These are phyloP conservation scores for Fusarium goolgardi DNA, from an alignment of 2,329 filamentous ascomycete genomes.

Conservation along the genomic window DNA sequence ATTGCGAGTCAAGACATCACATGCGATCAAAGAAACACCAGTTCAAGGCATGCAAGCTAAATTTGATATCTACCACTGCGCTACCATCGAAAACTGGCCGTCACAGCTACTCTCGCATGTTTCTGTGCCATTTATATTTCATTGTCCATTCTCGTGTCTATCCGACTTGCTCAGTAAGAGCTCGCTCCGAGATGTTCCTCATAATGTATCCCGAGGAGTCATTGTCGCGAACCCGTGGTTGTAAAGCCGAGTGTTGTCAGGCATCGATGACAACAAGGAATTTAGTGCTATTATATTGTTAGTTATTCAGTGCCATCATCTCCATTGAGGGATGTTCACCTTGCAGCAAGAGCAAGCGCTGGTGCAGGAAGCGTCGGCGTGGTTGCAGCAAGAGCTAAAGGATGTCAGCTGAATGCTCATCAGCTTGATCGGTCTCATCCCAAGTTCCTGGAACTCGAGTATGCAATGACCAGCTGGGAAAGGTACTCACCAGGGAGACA, in stretches of 20 bases:
- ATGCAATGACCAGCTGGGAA: background rate
- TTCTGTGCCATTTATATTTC: conserved; percentile 34
- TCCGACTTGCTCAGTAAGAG: conserved; percentile 22
- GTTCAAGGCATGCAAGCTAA: conserved; percentile 43
- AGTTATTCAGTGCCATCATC: background rate
- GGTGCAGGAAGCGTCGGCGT: conserved; percentile 37
- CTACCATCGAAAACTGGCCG: conserved; percentile 40
- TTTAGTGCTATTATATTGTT: conserved; percentile 45
- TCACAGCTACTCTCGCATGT: conserved; percentile 41
- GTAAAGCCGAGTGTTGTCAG: conserved; percentile 27
- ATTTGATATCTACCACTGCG: conserved; percentile 42
- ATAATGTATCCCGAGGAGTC: conserved; percentile 17
- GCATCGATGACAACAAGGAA: conserved; percentile 21
- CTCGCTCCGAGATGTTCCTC: conserved; percentile 11
- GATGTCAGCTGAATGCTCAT: conserved; percentile 4
- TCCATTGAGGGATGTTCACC: conserved; percentile 17
- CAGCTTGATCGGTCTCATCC: background rate
- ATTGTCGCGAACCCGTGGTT: conserved; percentile 21
- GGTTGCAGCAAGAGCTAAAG: conserved; percentile 42
- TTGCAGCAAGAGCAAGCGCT: conserved; percentile 45
- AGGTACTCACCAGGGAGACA: conserved; percentile 48
- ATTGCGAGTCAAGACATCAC: conserved; percentile 6
- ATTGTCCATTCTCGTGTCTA: conserved; percentile 14
- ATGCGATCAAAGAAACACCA: background rate
- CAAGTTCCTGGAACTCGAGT: conserved; percentile 2